Evolutionary conservation across 2,329 filamentous ascomycete species (phyloP).

Genomic region (Fusarium nygamai): DNA sequence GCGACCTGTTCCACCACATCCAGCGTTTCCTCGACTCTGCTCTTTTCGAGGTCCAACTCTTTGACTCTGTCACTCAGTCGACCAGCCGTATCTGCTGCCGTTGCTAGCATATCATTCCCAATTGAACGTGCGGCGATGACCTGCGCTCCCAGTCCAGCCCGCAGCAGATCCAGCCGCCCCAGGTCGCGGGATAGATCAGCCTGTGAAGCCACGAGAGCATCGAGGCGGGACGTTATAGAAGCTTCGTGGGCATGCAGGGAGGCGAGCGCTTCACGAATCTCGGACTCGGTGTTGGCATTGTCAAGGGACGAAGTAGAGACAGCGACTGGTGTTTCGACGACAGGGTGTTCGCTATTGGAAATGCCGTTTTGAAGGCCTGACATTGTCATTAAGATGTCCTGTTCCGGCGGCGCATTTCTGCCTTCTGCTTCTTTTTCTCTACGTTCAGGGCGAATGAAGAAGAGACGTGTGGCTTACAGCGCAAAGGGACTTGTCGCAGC

Average conservation of each 20-base stretch:
- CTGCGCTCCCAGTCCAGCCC: slow-evolving; percentile 88
- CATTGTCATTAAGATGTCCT: slow-evolving; percentile 56
- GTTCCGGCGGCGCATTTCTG: slow-evolving; percentile 56
- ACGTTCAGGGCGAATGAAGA: slow-evolving; percentile 17
- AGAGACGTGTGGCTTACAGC: slow-evolving; percentile 25
- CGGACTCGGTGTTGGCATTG: slow-evolving; percentile 77
- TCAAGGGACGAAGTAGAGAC: slow-evolving; percentile 59
- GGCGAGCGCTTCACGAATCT: slow-evolving; percentile 81
- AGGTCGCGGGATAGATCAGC: slow-evolving; percentile 88
- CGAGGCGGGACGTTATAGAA: slow-evolving; percentile 76
- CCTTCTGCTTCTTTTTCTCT: slow-evolving; percentile 36
- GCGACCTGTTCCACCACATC: slow-evolving; percentile 95
- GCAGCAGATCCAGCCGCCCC: slow-evolving; percentile 85
- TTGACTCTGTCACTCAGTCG: slow-evolving; percentile 89
- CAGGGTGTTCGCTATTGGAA: slow-evolving; percentile 48
- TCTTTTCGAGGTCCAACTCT: slow-evolving; percentile 89
- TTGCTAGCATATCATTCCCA: slow-evolving; percentile 89
- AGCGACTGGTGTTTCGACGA: slow-evolving; percentile 36
- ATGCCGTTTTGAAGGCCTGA: slow-evolving; percentile 59
- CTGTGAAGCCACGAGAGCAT: slow-evolving; percentile 82
- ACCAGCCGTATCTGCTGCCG: slow-evolving; percentile 84
- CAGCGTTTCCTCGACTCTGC: slow-evolving; percentile 87
- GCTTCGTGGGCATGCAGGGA: slow-evolving; percentile 81
- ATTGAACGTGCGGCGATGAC: slow-evolving; percentile 84
- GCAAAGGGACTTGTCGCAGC: slow-evolving; percentile 27